A percentile compares a stretch with the other conserved stretches of the same genome.
Conservation (phyloP, 1,139 yeast genomes). For the Scheffersomyces parashehatae region DNA sequence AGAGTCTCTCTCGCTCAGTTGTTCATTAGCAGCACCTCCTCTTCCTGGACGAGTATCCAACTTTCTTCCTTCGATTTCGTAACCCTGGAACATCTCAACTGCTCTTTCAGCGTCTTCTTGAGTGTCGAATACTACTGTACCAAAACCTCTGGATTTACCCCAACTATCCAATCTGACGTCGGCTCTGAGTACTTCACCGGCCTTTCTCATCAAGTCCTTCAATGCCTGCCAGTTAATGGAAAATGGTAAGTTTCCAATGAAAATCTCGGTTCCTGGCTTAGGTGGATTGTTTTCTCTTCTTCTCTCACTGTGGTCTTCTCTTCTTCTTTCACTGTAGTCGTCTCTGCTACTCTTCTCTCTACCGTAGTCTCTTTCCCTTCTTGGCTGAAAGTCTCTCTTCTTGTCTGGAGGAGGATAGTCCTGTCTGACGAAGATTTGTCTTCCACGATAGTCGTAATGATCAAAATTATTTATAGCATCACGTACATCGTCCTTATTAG, state of each 20-base stretch:
- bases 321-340: constrained; percentile 8
- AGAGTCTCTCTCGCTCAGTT: constrained; percentile 12
- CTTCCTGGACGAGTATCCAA: constrained; percentile 73
- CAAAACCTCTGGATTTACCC: constrained; percentile 86
- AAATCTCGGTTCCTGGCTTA: constrained; percentile 64
- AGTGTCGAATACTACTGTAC: constrained; percentile 66
- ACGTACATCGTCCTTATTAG: constrained; percentile 64
- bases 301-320: constrained; percentile 13
- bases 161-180: constrained; percentile 68
- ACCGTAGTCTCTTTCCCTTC: constrained; percentile 12
- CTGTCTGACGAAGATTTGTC: constrained; percentile 88
- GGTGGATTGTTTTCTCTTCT: constrained; percentile 13
- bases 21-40: constrained; percentile 13
- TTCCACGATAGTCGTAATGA: constrained; percentile 67
- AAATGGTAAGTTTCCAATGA: constrained; percentile 82
- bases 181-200: constrained; percentile 77
- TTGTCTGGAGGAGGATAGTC: constrained; percentile 77
- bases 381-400: constrained; percentile 22
- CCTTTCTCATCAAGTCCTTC: constrained; percentile 78
- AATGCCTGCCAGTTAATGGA: constrained; percentile 80
- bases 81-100: constrained; percentile 63
- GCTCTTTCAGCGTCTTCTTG: constrained; percentile 65
- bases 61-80: constrained; percentile 65
- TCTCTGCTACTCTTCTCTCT: constrained; percentile 13
- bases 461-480: constrained; percentile 74